Base-by-base conservation (phyloP, 2,329 filamentous ascomycete genomes). In the Pseudonectria buxi region DNA sequence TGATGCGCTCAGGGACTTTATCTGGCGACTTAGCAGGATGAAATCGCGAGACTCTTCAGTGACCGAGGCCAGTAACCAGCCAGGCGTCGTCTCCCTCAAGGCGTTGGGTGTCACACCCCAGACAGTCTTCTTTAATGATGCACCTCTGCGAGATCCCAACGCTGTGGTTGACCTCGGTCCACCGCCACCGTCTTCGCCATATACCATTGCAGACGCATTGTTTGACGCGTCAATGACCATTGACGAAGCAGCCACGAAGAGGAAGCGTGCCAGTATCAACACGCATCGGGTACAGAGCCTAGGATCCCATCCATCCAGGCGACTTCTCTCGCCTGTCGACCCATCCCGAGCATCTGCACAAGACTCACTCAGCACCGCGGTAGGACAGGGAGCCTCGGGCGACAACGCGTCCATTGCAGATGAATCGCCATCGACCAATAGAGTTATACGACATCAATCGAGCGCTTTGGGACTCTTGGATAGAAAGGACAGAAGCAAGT, bases 181-280 rank as follows among this genome's bases (percentile, higher is more conserved):
- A 22, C 18, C 18, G 10, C 49, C 49, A 7, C 56, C 56, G 3
- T 30, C 46, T 2, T 66, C 62, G 9, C 74, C 78, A 5, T 84
- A 86, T 47, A 94, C 88, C 0, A 92, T 96, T 46, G 79, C 86
- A 4, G 90, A 96, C 61, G 92, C 92, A 6, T 68, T 96, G 12
- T 69, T 94, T 22, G 92, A 96, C 59, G 92, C 92, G 6, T 94
- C 88, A 1, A 89, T 86, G 64, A 88, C 84, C 1, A 87, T 92
- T 43, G 83, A 90, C 51, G 80, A 83, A 45, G 68, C 78, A 1
- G 61, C 75, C 7, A 64, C 75, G 3, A 72, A 69, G 53, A 69
- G 69, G 45, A 68, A 68, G 35, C 67, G 69, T 22, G 67, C 69
- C 11, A 69, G 70, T 0, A 51, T 68, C n/a, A 75, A 76, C 42